A percentile compares a stretch with the other conserved stretches of the same genome.
Evolutionary conservation across 805 yeast genomes (phyloP).

Genomic region (Ascoidea rubescens): DNA sequence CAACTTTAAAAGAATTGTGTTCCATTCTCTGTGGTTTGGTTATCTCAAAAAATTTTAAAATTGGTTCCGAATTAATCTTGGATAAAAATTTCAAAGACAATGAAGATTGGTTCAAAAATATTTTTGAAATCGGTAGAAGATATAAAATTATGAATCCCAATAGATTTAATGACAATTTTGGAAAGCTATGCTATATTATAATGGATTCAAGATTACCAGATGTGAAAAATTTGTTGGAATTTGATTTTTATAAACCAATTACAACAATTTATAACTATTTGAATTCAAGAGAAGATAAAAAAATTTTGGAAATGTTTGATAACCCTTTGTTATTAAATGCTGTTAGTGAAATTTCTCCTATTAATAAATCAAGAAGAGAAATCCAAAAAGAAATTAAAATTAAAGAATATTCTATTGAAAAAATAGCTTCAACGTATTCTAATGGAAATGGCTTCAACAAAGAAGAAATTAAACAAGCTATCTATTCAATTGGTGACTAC

Average conservation of each 20-base stretch:
- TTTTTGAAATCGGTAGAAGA: constrained; percentile 69
- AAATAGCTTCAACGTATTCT: constrained; percentile 34
- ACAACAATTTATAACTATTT: constrained; percentile 42
- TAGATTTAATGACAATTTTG: constrained; percentile 64
- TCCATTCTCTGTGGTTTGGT: constrained; percentile 68
- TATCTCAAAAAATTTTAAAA: constrained; percentile 61
- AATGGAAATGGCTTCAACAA: constrained; percentile 25
- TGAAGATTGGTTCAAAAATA: constrained; percentile 55
- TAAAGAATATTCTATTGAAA: constrained; percentile 60
- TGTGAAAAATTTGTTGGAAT: constrained; percentile 56
- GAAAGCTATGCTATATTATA: constrained; percentile 70
- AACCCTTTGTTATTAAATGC: constrained; percentile 51
- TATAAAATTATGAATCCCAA: constrained; percentile 81
- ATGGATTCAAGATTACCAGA: constrained; percentile 75
- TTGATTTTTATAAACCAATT: constrained; percentile 61
- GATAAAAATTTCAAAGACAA: constrained; percentile 56
- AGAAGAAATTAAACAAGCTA: constrained; percentile 56
- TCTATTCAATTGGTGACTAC: constrained; percentile 71
- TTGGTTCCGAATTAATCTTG: constrained; percentile 50
- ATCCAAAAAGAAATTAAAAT: constrained; percentile 46
- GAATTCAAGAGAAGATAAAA: constrained; percentile 21
- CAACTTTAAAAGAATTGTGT: constrained; percentile 62
- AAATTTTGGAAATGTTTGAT: constrained; percentile 30
- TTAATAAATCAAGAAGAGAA: constrained; percentile 36
- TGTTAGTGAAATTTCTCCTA: constrained; percentile 51